Evolutionary conservation across 805 yeast species (phyloP).

Genomic region (Debaryomyces prosopidis): DNA sequence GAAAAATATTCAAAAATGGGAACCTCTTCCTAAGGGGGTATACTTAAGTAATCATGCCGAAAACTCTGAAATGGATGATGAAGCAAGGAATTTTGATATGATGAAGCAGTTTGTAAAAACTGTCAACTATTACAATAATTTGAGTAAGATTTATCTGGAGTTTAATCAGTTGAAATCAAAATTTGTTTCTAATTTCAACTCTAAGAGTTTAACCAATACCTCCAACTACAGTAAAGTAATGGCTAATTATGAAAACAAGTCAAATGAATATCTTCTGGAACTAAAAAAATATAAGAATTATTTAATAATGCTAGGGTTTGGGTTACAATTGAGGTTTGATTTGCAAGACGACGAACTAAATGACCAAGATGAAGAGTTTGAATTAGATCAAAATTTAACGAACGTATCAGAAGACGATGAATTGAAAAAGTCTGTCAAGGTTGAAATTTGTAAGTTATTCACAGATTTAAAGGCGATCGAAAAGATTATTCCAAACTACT

Average conservation of each 20-base stretch:
- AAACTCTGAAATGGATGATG: constrained; percentile 15
- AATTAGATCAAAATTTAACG: constrained; percentile 1
- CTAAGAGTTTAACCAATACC: constrained; percentile 16
- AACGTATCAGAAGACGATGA: constrained; percentile 23
- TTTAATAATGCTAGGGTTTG: constrained; percentile 46
- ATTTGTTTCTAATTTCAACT: constrained; percentile 31
- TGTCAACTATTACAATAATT: constrained; percentile 39
- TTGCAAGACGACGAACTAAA: constrained; percentile 22
- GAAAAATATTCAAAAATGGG: constrained; percentile 45
- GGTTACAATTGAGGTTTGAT: constrained; percentile 46
- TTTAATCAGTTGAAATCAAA: constrained; percentile 29
- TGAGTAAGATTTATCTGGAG: constrained; percentile 33
- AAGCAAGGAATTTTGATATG: constrained; percentile 37
- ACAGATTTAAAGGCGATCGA: constrained; percentile 30
- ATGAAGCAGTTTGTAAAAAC: constrained; percentile 46
- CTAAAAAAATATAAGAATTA: constrained; percentile 46
- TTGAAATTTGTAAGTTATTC: constrained; percentile 33
- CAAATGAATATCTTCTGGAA: constrained; percentile 46
- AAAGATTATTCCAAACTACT: constrained; percentile 30
- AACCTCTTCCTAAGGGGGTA: constrained; percentile 39
- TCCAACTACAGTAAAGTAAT: constrained; percentile 38
- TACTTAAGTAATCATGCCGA: constrained; percentile 36
- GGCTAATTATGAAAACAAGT: constrained; percentile 40
- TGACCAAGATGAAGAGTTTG: constrained; percentile 8
- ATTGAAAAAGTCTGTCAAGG: constrained; percentile 31